Evolutionary conservation across 768 basidiomycete species (phyloP).

Genomic region (Ramaria rubella): DNA sequence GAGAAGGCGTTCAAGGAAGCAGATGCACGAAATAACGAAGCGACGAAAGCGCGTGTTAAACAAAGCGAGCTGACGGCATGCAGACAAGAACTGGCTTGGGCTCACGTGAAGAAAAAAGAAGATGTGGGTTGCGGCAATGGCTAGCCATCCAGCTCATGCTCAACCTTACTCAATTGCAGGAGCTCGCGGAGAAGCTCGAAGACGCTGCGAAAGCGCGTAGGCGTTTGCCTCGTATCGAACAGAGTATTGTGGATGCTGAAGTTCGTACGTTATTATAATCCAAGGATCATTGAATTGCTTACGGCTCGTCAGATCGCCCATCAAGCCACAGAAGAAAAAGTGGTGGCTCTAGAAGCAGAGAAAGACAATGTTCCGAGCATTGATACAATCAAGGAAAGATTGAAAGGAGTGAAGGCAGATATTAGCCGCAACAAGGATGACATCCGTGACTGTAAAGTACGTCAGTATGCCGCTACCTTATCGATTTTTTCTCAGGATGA

Average conservation of each 20-base stretch:
- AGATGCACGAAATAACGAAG: slow-evolving; percentile 57
- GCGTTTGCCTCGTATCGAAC: slow-evolving; percentile 35
- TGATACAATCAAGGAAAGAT: slow-evolving; percentile 37
- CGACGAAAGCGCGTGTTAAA: slow-evolving; percentile 65
- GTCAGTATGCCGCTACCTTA: slow-evolving; percentile 12
- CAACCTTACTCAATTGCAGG: slow-evolving; percentile 23
- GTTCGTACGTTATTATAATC: slow-evolving; percentile 21
- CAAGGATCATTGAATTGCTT: slow-evolving; percentile 8
- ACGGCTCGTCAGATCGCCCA: slow-evolving; percentile 26
- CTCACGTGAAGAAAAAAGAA: slow-evolving; percentile 70
- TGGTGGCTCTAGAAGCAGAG: slow-evolving; percentile 35
- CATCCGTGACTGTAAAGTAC: slow-evolving; percentile 40
- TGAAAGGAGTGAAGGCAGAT: slow-evolving; percentile 30
- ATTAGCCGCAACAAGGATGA: slow-evolving; percentile 41
- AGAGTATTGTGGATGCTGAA: slow-evolving; percentile 33
- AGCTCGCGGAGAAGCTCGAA: slow-evolving; percentile 37
- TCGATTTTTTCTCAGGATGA: background rate
- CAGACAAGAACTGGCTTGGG: slow-evolving; percentile 83
- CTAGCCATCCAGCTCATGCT: background rate
- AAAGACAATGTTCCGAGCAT: slow-evolving; percentile 39
- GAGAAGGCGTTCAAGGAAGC: slow-evolving; percentile 52
- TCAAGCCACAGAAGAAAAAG: slow-evolving; percentile 27
- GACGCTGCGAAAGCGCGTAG: slow-evolving; percentile 34
- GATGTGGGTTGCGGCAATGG: slow-evolving; percentile 37
- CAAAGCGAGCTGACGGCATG: slow-evolving; percentile 60